Percentiles rank a stretch among this genome's conserved stretches.
phyloP scores from a whole-genome alignment of 148 eudicot species.

The Dianthus caryophyllus region DNA sequence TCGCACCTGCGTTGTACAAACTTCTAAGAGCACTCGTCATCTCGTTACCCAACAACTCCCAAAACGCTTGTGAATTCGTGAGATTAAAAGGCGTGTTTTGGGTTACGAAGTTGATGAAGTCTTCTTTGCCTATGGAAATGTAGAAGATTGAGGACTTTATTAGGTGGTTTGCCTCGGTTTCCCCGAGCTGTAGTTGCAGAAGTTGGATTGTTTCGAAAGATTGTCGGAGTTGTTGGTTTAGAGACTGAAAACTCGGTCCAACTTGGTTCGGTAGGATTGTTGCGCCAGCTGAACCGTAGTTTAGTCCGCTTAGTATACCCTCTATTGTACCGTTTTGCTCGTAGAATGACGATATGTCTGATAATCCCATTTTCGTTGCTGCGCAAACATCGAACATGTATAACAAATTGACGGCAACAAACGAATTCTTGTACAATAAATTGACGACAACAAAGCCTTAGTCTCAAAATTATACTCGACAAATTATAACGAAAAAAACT shows the following conservation, averaged over 20 bases:
- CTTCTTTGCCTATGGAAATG: constrained; percentile 69
- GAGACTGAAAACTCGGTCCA: constrained; percentile 43
- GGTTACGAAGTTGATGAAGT: constrained; percentile 39
- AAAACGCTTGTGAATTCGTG: constrained; percentile 19
- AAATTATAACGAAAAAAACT: no score
- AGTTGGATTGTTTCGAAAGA: constrained; percentile 53
- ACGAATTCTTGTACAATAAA: no score
- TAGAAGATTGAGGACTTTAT: constrained; percentile 53
- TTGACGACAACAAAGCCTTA: no score
- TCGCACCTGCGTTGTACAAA: constrained; percentile 42
- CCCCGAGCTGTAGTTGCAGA: constrained; percentile 41
- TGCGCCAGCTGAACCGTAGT: constrained; percentile 52
- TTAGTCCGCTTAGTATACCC: constrained; percentile 41
- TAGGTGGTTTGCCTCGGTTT: constrained; percentile 25
- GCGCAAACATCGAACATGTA: constrained; percentile 23
- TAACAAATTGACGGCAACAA: no score
- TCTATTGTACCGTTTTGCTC: constrained; percentile 47
- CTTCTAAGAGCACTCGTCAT: constrained; percentile 36
- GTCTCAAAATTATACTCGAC: no score
- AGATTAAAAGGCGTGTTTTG: constrained; percentile 10
- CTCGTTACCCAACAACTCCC: constrained; percentile 38
- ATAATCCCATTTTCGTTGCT: constrained; percentile 53
- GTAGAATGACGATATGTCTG: constrained; percentile 43
- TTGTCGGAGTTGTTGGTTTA: constrained; percentile 62
- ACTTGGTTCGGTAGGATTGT: constrained; percentile 31